Evolutionary conservation across 2,329 filamentous ascomycete species (phyloP), one percentile per base, ranked within the genome.

Genomic region (Exserohilum rostratum): DNA sequence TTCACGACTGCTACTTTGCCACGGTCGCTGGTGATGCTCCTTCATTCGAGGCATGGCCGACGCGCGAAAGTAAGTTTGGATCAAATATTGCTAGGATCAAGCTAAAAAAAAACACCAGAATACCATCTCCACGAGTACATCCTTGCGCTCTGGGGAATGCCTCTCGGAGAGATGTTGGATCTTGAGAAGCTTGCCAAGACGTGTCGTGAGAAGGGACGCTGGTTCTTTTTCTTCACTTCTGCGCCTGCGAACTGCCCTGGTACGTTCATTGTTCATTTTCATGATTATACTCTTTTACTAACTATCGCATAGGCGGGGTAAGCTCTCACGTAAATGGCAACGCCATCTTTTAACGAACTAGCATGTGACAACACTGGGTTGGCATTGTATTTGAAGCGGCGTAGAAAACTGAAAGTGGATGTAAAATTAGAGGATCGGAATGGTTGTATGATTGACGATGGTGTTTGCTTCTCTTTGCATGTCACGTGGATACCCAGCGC

Each of bases 1-100:
- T 90, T 54, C 88, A 89, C 77, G 86, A 90, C 65, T 84, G 82
- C 60, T 86, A 87, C 47, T 90, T 91, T 61, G 79, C 87, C 0
- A 85, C 84, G 0, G 86, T 88, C 1, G 86, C 82, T 0, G 85
- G 85, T 0, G 88, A 91, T 67, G 77, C 81, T 11, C 83, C 82
- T 17, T 78, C 82, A 0, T 89, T 90, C 57, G 88, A 91, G 75
- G 80, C 82, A 0, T 84, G 85, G 72, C 86, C 87, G 2, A 82
- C 83, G 0, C 48, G 82, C 30, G 77, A 79, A 49, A 61, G 68
- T 67, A 57, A 42, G 63, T 11, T 29, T 30, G 38, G 5, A 11
- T 25, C 7, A 7, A 50, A 47, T 31, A n/a, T 13, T 27, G 12
- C 3, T 27, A 33, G 0, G 12, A 1, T 25, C 1, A 1, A 11